A percentile compares a stretch with the other conserved stretches of the same genome.
Evolutionary conservation across 768 basidiomycete species (phyloP).

Genomic region (Phaffia tasmanica): DNA sequence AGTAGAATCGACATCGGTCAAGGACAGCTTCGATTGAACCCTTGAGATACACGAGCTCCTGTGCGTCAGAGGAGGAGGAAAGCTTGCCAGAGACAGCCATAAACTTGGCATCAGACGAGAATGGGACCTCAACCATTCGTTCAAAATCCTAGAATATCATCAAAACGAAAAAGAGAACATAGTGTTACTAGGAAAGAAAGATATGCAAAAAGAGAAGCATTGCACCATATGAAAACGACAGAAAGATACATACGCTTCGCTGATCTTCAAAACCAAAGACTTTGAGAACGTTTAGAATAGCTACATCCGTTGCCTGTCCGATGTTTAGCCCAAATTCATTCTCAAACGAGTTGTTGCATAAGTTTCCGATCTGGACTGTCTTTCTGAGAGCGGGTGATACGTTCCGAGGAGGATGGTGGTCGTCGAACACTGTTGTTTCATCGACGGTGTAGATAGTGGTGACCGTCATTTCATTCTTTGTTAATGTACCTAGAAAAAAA

Average conservation of each 20-base stretch:
- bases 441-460: slow-evolving; percentile 79
- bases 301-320: slow-evolving; percentile 89
- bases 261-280: slow-evolving; percentile 58
- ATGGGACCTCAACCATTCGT: slow-evolving; percentile 58
- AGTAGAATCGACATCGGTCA: slow-evolving; percentile 73
- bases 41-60: slow-evolving; percentile 80
- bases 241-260: slow-evolving; percentile 36
- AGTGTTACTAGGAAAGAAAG: neutral
- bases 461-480: slow-evolving; percentile 91
- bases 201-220: neutral
- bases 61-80: slow-evolving; percentile 34
- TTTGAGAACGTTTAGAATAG: slow-evolving; percentile 65
- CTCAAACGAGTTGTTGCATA: slow-evolving; percentile 79
- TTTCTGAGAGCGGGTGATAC: slow-evolving; percentile 46
- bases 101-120: slow-evolving; percentile 85
- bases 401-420: slow-evolving; percentile 2
- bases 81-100: slow-evolving; percentile 81
- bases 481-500: slow-evolving; percentile 60
- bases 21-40: slow-evolving; percentile 83
- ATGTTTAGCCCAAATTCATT: slow-evolving; percentile 62
- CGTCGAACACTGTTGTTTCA: slow-evolving; percentile 57
- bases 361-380: slow-evolving; percentile 64
- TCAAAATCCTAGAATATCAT: slow-evolving; percentile 33
- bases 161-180: too few species aligned
- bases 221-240: neutral